phyloP scores from a whole-genome alignment of 495 filamentous ascomycete genomes.

The Penicillium robsamsonii region DNA sequence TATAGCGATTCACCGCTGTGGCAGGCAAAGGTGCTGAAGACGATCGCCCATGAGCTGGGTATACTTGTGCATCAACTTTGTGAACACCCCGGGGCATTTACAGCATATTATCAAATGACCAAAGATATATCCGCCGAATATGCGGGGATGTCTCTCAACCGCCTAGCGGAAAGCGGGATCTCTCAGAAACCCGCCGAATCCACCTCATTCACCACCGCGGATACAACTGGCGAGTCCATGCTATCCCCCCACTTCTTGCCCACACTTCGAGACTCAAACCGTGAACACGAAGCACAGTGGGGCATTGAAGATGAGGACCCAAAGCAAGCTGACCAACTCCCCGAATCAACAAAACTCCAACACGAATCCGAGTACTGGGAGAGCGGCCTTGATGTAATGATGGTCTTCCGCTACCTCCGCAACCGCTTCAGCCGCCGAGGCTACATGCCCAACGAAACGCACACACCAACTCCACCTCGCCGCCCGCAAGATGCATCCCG shows the following conservation, averaged over 20 bases:
- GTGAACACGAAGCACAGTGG: constrained; percentile 60
- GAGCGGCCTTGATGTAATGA: constrained; percentile 75
- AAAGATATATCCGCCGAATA: constrained; percentile 47
- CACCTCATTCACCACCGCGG: constrained; percentile 17
- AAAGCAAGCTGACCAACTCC: constrained; percentile 27
- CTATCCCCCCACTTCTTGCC: constrained; percentile 46
- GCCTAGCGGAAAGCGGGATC: constrained; percentile 28
- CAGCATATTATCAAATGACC: constrained; percentile 59
- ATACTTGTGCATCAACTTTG: constrained; percentile 78
- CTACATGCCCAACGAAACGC: constrained; percentile 38
- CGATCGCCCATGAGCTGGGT: constrained; percentile 84
- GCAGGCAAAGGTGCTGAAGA: constrained; percentile 75
- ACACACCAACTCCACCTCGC: constrained; percentile 33
- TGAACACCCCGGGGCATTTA: constrained; percentile 78
- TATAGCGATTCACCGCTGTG: constrained; percentile 54
- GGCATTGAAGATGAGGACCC: constrained; percentile 63
- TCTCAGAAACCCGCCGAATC: constrained; percentile 18
- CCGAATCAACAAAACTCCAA: constrained; percentile 36
- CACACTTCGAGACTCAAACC: constrained; percentile 39
- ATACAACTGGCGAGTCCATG: constrained; percentile 31
- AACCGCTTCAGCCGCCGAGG: constrained; percentile 62
- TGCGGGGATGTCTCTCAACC: constrained; percentile 50
- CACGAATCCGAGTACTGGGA: constrained; percentile 79
- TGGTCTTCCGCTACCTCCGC: constrained; percentile 83
- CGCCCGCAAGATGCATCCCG: constrained; percentile 64